Evolutionary conservation across 2,329 filamentous ascomycete genomes (phyloP).

Genomic region (Beauveria pseudobassiana): DNA sequence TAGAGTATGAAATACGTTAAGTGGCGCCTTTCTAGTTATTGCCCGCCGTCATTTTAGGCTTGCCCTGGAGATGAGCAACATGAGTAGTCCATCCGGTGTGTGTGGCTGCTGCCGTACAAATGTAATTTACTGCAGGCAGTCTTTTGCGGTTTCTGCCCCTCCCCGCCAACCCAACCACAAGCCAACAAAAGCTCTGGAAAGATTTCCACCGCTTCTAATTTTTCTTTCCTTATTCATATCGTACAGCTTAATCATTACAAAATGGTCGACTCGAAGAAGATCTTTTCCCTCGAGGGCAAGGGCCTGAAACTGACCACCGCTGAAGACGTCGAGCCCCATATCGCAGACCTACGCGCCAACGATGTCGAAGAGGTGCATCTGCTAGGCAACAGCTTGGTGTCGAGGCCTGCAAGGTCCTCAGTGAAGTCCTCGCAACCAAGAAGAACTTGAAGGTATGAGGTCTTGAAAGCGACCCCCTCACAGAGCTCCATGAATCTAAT

Average conservation of each 20-base stretch:
- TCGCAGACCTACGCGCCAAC: constrained; percentile 64
- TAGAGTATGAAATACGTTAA: too few relatives aligned
- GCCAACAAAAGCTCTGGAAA: not conserved
- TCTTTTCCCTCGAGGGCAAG: constrained; percentile 88
- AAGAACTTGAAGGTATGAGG: constrained; percentile 63
- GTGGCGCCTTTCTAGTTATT: too few relatives aligned
- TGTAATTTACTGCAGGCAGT: not conserved
- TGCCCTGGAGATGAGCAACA: not conserved
- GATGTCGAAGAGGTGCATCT: constrained; percentile 81
- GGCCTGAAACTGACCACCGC: constrained; percentile 87
- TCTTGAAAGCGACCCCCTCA: not conserved
- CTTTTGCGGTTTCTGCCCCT: constrained; percentile 10
- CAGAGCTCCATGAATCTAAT: not conserved
- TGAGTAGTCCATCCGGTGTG: not conserved
- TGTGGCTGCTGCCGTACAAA: constrained; percentile 1
- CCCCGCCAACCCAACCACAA: constrained; percentile 11
- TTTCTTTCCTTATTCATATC: not conserved
- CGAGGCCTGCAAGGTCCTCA: constrained; percentile 77
- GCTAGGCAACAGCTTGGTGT: constrained; percentile 86
- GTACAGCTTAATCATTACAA: not conserved
- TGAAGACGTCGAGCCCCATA: constrained; percentile 77
- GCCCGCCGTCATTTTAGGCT: constrained; percentile 6
- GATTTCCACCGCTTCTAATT: not conserved
- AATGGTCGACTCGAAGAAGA: constrained; percentile 50
- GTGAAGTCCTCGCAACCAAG: constrained; percentile 76